These are phyloP conservation scores for Quercus parvula DNA, from an alignment of 306 rosid genomes.

Conservation along the genomic window DNA sequence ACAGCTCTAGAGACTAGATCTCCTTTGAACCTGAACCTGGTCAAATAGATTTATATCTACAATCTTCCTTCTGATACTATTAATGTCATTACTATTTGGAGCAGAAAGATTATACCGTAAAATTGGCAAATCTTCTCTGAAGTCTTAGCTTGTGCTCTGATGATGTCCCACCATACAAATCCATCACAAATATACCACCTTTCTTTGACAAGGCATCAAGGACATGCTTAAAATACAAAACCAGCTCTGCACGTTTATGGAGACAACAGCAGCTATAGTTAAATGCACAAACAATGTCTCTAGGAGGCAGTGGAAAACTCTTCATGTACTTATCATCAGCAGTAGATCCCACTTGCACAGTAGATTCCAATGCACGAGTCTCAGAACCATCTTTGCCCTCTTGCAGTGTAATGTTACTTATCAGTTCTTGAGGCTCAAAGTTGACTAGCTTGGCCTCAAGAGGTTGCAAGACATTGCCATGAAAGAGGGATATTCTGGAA, in stretches of 20 bases:
- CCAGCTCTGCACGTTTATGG: constrained; percentile 72
- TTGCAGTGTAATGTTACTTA: constrained; percentile 42
- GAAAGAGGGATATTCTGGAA: constrained; percentile 81
- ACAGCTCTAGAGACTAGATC: not conserved
- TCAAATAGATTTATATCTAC: not conserved
- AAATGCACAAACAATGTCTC: constrained; percentile 89
- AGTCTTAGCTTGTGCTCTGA: constrained; percentile 78
- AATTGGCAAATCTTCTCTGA: constrained; percentile 80
- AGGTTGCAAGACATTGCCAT: constrained; percentile 84
- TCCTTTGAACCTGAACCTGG: not conserved
- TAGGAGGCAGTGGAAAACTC: constrained; percentile 41
- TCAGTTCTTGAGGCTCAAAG: constrained; percentile 41
- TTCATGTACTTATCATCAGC: constrained; percentile 30
- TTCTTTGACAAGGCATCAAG: constrained; percentile 54
- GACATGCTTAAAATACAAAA: constrained; percentile 77
- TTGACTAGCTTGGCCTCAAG: constrained; percentile 61
- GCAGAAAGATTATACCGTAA: constrained; percentile 55
- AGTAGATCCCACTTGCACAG: constrained; percentile 29
- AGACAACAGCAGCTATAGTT: constrained; percentile 98
- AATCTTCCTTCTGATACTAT: constrained; percentile 11
- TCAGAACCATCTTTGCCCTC: constrained; percentile 26
- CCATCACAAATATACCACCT: constrained; percentile 95
- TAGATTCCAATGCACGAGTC: constrained; percentile 33
- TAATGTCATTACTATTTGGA: constrained; percentile 4
- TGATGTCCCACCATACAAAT: constrained; percentile 88